These are phyloP conservation scores for Rickenella mellea DNA, from an alignment of 768 basidiomycete genomes.

Conservation along the genomic window DNA sequence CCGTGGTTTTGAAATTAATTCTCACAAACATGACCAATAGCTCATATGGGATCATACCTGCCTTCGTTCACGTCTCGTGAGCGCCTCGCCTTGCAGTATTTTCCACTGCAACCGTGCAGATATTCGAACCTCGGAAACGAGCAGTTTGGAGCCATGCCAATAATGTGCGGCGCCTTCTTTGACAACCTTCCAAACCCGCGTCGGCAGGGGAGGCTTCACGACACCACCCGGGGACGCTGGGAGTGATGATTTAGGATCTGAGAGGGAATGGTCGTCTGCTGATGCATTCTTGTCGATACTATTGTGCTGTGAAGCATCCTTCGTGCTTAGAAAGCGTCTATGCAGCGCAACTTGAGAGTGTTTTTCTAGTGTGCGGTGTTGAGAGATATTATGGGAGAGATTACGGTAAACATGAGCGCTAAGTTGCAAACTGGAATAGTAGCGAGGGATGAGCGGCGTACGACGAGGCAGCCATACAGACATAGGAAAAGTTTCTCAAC, in stretches of 20 bases:
- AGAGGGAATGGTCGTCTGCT: conserved; percentile 16
- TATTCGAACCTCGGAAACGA: conserved; percentile 91
- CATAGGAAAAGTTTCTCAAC: no score
- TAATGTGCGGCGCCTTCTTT: conserved; percentile 96
- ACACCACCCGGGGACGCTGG: no score
- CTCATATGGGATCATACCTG: conserved; percentile 45
- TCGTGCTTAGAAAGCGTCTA: conserved; percentile 8
- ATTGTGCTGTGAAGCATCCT: conserved; percentile 4
- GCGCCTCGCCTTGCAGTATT: conserved; percentile 79
- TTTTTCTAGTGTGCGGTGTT: conserved; percentile 11
- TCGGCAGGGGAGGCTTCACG: conserved; percentile 35
- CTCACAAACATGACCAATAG: background rate
- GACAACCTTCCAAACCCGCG: conserved; percentile 81
- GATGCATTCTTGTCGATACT: no score
- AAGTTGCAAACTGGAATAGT: conserved; percentile 17
- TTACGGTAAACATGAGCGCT: conserved; percentile 12
- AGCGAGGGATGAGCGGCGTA: conserved; percentile 29
- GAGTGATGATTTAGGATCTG: conserved; percentile 38
- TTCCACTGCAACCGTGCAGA: conserved; percentile 83
- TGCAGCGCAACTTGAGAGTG: conserved; percentile 11
- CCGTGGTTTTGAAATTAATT: background rate
- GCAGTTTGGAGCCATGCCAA: conserved; percentile 91
- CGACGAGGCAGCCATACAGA: conserved; percentile 70
- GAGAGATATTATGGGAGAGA: conserved; percentile 11
- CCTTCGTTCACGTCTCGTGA: conserved; percentile 89